These are phyloP conservation scores for Geosmithia flava DNA, from an alignment of 2,329 filamentous ascomycete species.

Conservation along the genomic window DNA sequence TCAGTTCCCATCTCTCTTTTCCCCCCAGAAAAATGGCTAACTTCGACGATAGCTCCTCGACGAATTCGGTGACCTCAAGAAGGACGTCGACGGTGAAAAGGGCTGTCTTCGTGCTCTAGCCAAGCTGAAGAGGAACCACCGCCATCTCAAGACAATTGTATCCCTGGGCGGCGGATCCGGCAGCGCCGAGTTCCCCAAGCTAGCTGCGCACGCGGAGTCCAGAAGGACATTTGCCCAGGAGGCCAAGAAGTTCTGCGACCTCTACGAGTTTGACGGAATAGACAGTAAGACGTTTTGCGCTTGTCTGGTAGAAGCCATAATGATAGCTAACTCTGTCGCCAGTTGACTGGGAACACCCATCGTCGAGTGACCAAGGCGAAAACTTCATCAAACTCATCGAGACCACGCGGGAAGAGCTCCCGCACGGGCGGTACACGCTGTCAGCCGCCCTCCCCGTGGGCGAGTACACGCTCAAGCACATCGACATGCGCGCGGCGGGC, in stretches of 20 bases:
- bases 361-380: conserved; percentile 35
- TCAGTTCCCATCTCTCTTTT: no score
- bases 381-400: conserved; percentile 45
- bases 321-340: background rate
- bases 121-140: conserved; percentile 43
- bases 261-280: conserved; percentile 48
- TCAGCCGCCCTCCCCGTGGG: conserved; percentile 51
- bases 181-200: conserved; percentile 46
- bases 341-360: conserved; percentile 62
- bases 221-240: conserved; percentile 42
- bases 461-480: conserved; percentile 47
- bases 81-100: conserved; percentile 43
- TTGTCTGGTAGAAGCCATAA: background rate
- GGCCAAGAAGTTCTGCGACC: conserved; percentile 39
- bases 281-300: conserved; percentile 33
- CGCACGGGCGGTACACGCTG: conserved; percentile 42
- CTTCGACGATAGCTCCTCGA: conserved; percentile 29
- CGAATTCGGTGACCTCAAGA: conserved; percentile 50
- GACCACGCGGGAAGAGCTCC: conserved; percentile 39
- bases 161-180: conserved; percentile 54
- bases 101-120: conserved; percentile 50
- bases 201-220: conserved; percentile 34
- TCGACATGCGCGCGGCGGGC: conserved; percentile 39
- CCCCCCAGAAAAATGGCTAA: conserved; percentile 1
- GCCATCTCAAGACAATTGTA: conserved; percentile 44